Base-by-base conservation (phyloP, 1,284 basidiomycete genomes). In the Omphalotus olearius region DNA sequence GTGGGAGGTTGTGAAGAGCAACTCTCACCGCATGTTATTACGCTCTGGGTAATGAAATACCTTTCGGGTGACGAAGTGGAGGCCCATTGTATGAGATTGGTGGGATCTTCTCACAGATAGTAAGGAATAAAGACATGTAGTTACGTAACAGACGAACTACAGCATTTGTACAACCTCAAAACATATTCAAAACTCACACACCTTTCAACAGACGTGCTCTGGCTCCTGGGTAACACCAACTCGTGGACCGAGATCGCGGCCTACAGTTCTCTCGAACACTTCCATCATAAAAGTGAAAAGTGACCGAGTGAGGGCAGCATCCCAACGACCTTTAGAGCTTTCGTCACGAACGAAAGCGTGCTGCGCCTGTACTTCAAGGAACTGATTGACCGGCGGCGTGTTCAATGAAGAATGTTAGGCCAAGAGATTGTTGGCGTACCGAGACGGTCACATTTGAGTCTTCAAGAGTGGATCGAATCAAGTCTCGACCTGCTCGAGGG, bases 261-360 rank as follows among this genome's bases (percentile, higher is more conserved):
- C 91, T 6, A 93, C 82, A 0, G 88, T 91, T 55, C 93, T 78
- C 56, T 89, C 91, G 62, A 96, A 96, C n/a, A 93, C 82, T 64
- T 97, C 93, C 76, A 96, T 77, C 90, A 96, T 88, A 67, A 90
- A 88, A 3, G 73, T 73, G 65, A 96, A 94, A 50, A 93, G 65
- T 10, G 85, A 86, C 41, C 84, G 76, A 0, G 91, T 90, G 45
- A 96, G 72, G 0, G 93, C 93, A 7, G 92, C 91, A 64, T 97
- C 93, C 91, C 92, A 97, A 48, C 93, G 80, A 1, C 91, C 93
- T 66, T 96, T 96, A 35, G 88, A 92, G 2, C 80, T 78, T 62
- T 93, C 90, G 66, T 96, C 93, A 5, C 93, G 84, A 60, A 96
- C 87, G 69, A 96, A 97, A 3, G 93, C 93, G 61, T 96, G 93